These are phyloP conservation scores for Diaporthe eres DNA, from an alignment of 2,329 filamentous ascomycete species.

Conservation along the genomic window DNA sequence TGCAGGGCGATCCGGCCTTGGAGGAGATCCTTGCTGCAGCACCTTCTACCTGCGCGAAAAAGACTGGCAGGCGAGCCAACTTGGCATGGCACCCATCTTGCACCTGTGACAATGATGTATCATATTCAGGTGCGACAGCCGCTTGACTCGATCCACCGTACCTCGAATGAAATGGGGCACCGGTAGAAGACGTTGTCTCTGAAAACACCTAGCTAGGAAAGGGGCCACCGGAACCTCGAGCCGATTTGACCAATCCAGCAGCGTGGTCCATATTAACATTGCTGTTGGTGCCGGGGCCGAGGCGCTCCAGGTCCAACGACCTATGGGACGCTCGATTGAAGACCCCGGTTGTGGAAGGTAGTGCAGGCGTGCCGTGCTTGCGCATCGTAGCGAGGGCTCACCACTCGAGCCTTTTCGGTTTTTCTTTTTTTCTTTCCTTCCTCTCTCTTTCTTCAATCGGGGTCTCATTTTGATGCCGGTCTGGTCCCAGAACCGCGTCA, in stretches of 20 bases:
- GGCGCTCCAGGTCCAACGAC: background rate
- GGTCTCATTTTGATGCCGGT: background rate
- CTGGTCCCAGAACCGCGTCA: background rate
- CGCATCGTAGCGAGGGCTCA: conserved; percentile 16
- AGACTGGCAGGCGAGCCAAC: background rate
- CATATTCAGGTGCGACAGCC: conserved; percentile 3
- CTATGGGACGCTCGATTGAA: conserved; percentile 2
- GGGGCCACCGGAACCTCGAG: conserved; percentile 4
- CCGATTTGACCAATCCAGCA: conserved; percentile 15
- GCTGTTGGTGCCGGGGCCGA: conserved; percentile 20
- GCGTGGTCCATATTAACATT: conserved; percentile 23
- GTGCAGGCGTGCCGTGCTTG: conserved; percentile 14
- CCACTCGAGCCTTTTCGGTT: background rate
- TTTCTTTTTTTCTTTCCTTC: background rate
- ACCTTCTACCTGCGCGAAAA: background rate
- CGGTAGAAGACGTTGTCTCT: background rate
- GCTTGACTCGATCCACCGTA: conserved; percentile 14
- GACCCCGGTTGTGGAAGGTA: conserved; percentile 22
- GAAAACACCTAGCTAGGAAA: background rate
- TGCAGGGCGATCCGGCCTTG: too few relatives aligned
- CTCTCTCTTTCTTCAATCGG: background rate
- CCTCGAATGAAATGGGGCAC: conserved; percentile 5
- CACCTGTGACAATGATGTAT: conserved; percentile 11
- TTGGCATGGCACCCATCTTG: background rate
- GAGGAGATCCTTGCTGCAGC: background rate